Evolutionary conservation across 352 stramenopile genomes (phyloP).

Genomic region (Pythium insidiosum): DNA sequence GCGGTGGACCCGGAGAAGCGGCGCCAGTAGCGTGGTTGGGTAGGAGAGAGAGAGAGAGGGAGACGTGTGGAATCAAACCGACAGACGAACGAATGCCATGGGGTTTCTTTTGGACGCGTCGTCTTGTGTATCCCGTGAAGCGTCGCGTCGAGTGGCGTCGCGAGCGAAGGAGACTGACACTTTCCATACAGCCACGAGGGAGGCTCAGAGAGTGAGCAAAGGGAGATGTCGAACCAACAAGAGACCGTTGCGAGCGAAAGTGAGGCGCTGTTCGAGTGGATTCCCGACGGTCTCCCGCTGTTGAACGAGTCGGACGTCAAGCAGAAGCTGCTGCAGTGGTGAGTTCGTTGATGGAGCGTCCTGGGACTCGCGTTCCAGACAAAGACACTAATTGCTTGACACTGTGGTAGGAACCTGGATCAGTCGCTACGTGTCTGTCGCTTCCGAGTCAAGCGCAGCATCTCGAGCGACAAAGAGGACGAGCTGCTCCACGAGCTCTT

Average conservation of each 20-base stretch:
- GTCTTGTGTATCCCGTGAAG: no score
- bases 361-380: not conserved
- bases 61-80: no score
- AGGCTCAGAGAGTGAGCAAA: slow-evolving; percentile 4
- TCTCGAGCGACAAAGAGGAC: slow-evolving; percentile 29
- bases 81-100: no score
- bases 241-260: not conserved
- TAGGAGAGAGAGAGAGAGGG: no score
- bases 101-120: no score
- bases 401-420: slow-evolving; percentile 42
- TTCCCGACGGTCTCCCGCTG: slow-evolving; percentile 38
- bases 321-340: slow-evolving; percentile 74
- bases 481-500: slow-evolving; percentile 53
- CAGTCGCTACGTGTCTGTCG: slow-evolving; percentile 43
- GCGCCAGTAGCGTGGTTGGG: no score
- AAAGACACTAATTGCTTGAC: not conserved
- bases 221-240: no score
- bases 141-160: no score
- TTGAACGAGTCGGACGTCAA: slow-evolving; percentile 39
- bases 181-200: no score
- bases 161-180: no score
- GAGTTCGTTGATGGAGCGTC: not conserved
- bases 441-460: slow-evolving; percentile 41
- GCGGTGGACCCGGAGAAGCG: no score
- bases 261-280: slow-evolving; percentile 37